Percentiles rank a stretch among this genome's conserved stretches.
phyloP scores from a whole-genome alignment of 257 asterid genomes.

The Nicotiana paniculata region DNA sequence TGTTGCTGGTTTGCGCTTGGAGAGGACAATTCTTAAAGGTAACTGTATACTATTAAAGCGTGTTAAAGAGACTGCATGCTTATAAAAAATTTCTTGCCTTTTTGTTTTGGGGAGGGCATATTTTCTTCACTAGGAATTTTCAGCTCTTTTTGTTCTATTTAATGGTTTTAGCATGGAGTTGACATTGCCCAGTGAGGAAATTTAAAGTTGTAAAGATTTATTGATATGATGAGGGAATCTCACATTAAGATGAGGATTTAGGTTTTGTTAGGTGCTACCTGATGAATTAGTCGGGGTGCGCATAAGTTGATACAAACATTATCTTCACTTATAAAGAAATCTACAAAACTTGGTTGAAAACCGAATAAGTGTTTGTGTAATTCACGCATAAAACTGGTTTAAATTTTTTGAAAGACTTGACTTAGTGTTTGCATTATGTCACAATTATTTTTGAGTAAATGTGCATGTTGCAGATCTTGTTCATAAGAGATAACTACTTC shows the following conservation, averaged over 20 bases:
- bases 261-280: neutral
- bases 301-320: neutral
- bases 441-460: neutral
- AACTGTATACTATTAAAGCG: neutral
- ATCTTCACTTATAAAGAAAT: neutral
- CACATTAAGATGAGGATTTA: neutral
- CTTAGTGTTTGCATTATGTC: neutral
- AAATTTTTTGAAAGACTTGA: neutral
- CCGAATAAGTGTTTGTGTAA: neutral
- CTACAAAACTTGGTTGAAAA: neutral
- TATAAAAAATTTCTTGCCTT: neutral
- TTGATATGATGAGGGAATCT: neutral
- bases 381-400: neutral
- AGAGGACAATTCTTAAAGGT: constrained; percentile 75
- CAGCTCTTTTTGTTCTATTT: neutral
- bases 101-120: neutral
- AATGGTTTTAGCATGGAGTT: constrained; percentile 4
- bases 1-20: constrained; percentile 63
- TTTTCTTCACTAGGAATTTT: neutral
- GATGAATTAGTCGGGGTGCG: neutral
- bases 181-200: neutral
- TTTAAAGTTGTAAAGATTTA: neutral
- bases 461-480: neutral
- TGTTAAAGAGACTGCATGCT: neutral
- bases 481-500: neutral